A percentile compares a stretch with the other conserved stretches of the same genome.
phyloP scores from a whole-genome alignment of 768 basidiomycete species.

The Suillus clintonianus region DNA sequence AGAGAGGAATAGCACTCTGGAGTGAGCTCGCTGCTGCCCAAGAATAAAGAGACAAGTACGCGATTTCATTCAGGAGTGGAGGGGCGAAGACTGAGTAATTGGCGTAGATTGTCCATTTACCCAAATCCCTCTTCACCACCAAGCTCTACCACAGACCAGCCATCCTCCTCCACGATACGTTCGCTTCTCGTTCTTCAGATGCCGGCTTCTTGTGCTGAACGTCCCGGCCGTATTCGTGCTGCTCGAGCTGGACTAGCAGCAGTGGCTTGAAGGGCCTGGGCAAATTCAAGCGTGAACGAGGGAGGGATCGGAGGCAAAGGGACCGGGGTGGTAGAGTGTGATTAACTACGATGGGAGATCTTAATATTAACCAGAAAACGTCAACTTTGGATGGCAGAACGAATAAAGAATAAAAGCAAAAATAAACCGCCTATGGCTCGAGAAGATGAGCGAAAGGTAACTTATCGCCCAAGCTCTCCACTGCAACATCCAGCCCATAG shows the following conservation, averaged over 20 bases:
- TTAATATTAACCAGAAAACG: neutral
- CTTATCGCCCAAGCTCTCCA: constrained; percentile 66
- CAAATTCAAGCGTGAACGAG: constrained; percentile 69
- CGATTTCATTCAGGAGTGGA: too few relatives aligned
- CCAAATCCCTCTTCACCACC: constrained; percentile 18
- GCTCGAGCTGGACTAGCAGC: constrained; percentile 58
- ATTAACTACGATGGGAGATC: constrained; percentile 38
- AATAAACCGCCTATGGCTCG: constrained; percentile 54
- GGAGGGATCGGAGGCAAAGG: constrained; percentile 70
- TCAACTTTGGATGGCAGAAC: constrained; percentile 1
- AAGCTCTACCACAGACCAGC: constrained; percentile 49
- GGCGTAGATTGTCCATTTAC: neutral
- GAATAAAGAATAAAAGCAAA: neutral
- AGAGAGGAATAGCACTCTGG: too few relatives aligned
- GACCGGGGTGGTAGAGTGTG: constrained; percentile 61
- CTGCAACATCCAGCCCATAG: constrained; percentile 83
- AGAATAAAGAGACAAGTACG: too few relatives aligned
- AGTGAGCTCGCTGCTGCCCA: too few relatives aligned
- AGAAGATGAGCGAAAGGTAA: neutral
- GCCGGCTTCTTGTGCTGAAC: constrained; percentile 7
- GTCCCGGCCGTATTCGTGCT: constrained; percentile 23
- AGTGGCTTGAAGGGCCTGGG: constrained; percentile 77
- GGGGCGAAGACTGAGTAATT: too few relatives aligned
- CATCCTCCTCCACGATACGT: constrained; percentile 45
- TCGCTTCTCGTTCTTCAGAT: constrained; percentile 21